Conservation (phyloP, 1,284 basidiomycete species). For the Xerocomus minutiporus region DNA sequence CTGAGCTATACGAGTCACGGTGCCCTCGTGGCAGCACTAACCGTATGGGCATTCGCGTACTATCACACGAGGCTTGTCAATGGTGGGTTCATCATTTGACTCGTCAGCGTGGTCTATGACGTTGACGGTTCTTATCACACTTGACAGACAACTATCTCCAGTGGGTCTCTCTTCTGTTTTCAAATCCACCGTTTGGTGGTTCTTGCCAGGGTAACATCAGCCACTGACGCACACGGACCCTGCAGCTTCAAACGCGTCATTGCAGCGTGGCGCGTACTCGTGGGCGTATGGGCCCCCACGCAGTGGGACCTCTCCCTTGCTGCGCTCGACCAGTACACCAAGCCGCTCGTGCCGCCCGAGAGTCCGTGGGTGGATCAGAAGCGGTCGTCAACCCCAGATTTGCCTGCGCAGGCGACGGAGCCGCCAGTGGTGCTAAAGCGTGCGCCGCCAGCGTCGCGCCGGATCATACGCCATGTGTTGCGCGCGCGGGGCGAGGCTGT, state of each 20-base stretch:
- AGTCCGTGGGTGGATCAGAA: conserved; percentile 64
- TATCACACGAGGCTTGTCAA: conserved; percentile 81
- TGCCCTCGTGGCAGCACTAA: conserved; percentile 45
- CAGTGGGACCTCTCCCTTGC: conserved; percentile 69
- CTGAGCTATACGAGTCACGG: conserved; percentile 64
- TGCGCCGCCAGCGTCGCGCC: conserved; percentile 66
- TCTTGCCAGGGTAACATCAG: conserved; percentile 1
- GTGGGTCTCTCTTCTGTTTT: conserved; percentile 43
- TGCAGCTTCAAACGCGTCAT: conserved; percentile 72
- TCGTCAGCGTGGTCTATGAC: conserved; percentile 20
- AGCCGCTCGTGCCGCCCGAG: conserved; percentile 57
- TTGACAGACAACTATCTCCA: conserved; percentile 71
- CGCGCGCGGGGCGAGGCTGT: conserved; percentile 75
- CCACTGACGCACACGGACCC: conserved; percentile 20
- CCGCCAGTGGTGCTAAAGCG: conserved; percentile 40
- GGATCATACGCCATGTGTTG: conserved; percentile 81
- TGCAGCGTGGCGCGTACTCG: conserved; percentile 85
- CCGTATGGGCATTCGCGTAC: conserved; percentile 69
- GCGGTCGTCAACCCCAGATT: conserved; percentile 29
- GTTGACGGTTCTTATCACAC: conserved; percentile 10
- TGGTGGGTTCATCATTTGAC: conserved; percentile 42
- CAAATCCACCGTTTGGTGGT: not conserved
- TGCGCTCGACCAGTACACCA: conserved; percentile 72
- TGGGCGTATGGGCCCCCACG: conserved; percentile 86
- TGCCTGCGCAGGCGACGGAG: conserved; percentile 31